Percentiles rank a stretch among this genome's conserved stretches.
phyloP scores from a whole-genome alignment of 176 grass and related monocot genomes.

The Melocanna baccifera region DNA sequence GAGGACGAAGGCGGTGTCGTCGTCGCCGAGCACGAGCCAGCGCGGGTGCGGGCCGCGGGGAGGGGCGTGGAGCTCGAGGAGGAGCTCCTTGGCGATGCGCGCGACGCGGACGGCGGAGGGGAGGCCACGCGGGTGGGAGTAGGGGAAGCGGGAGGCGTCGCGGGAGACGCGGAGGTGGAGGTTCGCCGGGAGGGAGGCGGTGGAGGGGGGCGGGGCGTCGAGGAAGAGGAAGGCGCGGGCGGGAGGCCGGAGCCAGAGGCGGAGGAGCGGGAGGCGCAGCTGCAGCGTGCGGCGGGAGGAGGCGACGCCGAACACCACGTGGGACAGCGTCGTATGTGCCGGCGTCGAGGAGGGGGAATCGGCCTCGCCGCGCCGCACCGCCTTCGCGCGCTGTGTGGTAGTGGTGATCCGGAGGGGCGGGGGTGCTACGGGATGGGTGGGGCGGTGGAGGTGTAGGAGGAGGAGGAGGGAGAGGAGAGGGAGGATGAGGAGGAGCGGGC shows the following conservation, averaged over 20 bases:
- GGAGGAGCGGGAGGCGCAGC: conserved; percentile 54
- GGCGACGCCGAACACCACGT: conserved; percentile 79
- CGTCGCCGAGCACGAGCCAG: conserved; percentile 87
- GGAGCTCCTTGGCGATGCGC: conserved; percentile 78
- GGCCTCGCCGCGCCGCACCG: background rate
- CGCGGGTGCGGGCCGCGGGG: conserved; percentile 8
- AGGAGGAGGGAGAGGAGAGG: conserved; percentile 20
- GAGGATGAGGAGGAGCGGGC: background rate
- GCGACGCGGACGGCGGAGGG: conserved; percentile 84
- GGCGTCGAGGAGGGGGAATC: background rate
- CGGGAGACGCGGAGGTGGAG: conserved; percentile 49
- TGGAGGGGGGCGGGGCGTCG: conserved; percentile 16
- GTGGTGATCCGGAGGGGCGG: background rate
- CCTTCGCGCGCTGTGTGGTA: background rate
- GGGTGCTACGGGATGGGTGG: background rate
- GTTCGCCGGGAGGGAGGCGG: background rate
- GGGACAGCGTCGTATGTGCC: conserved; percentile 40
- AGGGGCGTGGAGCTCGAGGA: conserved; percentile 3
- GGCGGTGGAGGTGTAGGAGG: conserved; percentile 9
- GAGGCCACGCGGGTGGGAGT: conserved; percentile 58
- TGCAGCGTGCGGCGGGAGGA: conserved; percentile 55
- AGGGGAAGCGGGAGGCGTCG: conserved; percentile 69
- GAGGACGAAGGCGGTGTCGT: conserved; percentile 84
- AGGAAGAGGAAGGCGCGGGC: conserved; percentile 64
- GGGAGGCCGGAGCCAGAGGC: conserved; percentile 59